phyloP scores from a whole-genome alignment of 164 flowering plant species.

The Vitis rupestris region DNA sequence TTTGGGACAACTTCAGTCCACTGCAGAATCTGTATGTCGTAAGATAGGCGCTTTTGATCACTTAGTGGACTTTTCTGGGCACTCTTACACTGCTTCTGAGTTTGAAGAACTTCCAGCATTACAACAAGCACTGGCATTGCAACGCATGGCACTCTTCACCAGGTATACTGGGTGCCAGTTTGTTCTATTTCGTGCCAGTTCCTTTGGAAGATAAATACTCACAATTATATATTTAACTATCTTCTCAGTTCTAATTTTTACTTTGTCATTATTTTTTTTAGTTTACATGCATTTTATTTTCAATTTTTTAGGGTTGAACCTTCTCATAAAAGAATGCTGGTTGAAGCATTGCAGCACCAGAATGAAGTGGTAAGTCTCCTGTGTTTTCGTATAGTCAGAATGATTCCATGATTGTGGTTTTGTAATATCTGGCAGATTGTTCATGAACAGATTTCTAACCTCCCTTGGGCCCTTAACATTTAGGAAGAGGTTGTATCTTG shows the following conservation, averaged over 20 bases:
- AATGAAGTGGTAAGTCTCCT: conserved; percentile 87
- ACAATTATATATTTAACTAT: too few species aligned
- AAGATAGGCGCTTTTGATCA: conserved; percentile 93
- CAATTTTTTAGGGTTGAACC: conserved; percentile 83
- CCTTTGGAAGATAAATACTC: neutral
- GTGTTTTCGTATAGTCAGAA: neutral
- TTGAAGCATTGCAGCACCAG: conserved; percentile 90
- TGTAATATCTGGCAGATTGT: neutral
- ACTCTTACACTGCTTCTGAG: conserved; percentile 93
- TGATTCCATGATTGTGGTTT: neutral
- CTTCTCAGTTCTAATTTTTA: neutral
- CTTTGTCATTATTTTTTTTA: neutral
- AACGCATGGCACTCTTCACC: conserved; percentile 86
- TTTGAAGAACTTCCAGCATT: conserved; percentile 91
- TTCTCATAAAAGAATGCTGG: conserved; percentile 92
- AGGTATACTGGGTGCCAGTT: conserved; percentile 44
- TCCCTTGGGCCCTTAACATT: too few species aligned
- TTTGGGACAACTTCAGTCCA: conserved; percentile 51
- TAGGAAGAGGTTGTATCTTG: neutral
- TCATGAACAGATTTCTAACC: too few species aligned
- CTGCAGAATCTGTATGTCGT: conserved; percentile 89
- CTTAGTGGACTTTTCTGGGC: conserved; percentile 72
- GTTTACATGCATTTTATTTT: conserved; percentile 2
- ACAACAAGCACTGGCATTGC: conserved; percentile 80
- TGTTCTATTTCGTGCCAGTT: neutral